Percentiles rank a stretch among this genome's conserved stretches.
Conservation (phyloP, 495 filamentous ascomycete genomes). For the Antarctomyces pellizariae region DNA sequence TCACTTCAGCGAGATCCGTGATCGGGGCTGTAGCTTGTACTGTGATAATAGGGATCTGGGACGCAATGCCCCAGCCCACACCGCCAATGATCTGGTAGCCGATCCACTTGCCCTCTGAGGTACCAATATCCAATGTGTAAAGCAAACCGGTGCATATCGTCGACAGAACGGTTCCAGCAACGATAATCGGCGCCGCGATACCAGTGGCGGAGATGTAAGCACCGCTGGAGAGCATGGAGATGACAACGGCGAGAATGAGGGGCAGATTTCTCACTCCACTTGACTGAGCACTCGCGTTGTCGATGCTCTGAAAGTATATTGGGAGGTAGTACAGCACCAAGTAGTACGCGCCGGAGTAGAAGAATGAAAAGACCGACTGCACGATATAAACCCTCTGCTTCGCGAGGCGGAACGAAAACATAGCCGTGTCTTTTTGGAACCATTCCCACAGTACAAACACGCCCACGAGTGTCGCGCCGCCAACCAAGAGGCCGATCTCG, state of each 20-base stretch:
- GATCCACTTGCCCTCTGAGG: conserved; percentile 8
- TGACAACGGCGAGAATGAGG: conserved; percentile 18
- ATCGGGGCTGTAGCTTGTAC: conserved; percentile 6
- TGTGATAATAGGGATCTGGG: conserved; percentile 9
- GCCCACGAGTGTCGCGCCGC: conserved; percentile 16
- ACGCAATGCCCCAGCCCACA: conserved; percentile 5
- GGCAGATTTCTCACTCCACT: conserved; percentile 30
- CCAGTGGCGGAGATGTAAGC: conserved; percentile 13
- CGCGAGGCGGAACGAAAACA: no score
- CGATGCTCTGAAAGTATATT: conserved; percentile 36
- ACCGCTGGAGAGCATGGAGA: conserved; percentile 15
- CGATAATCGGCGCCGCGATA: conserved; percentile 15
- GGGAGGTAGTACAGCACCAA: conserved; percentile 33
- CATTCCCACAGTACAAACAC: no score
- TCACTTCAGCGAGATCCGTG: conserved; percentile 9
- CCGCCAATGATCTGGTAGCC: conserved; percentile 7
- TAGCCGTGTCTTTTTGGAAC: no score
- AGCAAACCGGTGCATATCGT: conserved; percentile 10
- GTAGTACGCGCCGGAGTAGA: no score
- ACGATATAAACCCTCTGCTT: no score
- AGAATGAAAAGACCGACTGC: no score
- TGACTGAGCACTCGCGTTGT: conserved; percentile 18
- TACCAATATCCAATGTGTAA: conserved; percentile 7
- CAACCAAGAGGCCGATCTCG: no score
- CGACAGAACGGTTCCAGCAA: conserved; percentile 11